Conservation (phyloP, 768 basidiomycete genomes). For the Pleurotus eryngii region DNA sequence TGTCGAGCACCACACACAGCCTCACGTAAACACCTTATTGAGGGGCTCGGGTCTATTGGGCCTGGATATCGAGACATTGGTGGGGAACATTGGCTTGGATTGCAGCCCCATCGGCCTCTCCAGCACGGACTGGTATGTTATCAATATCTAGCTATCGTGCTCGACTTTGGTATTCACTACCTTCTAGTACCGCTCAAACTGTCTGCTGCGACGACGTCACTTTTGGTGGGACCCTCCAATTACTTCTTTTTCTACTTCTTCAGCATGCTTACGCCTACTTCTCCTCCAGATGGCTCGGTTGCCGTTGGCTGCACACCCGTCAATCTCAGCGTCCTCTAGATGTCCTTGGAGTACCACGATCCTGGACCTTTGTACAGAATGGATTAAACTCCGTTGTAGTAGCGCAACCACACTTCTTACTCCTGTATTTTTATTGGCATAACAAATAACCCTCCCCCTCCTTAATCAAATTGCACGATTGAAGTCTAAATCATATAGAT, state of each 20-base stretch:
- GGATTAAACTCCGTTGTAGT: background rate
- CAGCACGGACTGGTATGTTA: background rate
- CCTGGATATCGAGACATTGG: background rate
- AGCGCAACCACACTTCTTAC: constrained; percentile 3
- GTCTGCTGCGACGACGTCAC: constrained; percentile 7
- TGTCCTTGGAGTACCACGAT: background rate
- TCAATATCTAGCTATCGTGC: background rate
- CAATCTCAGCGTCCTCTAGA: constrained; percentile 1
- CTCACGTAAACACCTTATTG: background rate
- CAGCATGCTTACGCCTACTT: too few species aligned
- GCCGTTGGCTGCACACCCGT: constrained; percentile 6
- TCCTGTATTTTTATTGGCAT: constrained; percentile 4
- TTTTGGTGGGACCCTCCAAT: background rate
- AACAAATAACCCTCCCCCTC: background rate
- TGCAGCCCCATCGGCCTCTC: background rate
- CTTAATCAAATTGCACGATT: background rate
- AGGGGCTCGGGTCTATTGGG: background rate
- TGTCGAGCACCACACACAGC: constrained; percentile 4
- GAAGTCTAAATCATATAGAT: too few species aligned
- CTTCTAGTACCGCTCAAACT: background rate
- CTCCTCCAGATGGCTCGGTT: background rate
- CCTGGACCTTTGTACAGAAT: background rate
- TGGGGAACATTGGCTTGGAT: background rate
- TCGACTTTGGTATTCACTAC: background rate
- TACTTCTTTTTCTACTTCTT: background rate